Percentiles rank a stretch among this genome's conserved stretches.
phyloP scores from a whole-genome alignment of 2,329 filamentous ascomycete genomes.

The Xylariales sp. region DNA sequence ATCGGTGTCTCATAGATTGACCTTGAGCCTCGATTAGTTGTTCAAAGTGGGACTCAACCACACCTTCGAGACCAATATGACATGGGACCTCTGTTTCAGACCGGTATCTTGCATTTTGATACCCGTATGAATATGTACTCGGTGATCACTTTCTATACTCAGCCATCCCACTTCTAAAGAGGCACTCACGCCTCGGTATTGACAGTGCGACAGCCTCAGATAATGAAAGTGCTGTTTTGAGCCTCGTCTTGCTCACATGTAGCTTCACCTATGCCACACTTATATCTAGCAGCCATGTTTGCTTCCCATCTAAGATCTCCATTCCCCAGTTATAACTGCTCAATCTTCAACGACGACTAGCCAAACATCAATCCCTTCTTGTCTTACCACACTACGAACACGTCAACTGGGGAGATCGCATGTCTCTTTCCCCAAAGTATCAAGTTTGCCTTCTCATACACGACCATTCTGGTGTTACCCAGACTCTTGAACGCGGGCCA shows the following conservation, averaged over 20 bases:
- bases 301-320: neutral
- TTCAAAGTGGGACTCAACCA: no score
- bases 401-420: neutral
- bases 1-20: neutral
- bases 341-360: neutral
- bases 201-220: no score
- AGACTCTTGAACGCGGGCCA: no score
- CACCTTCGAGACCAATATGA: neutral
- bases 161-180: neutral
- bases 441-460: neutral
- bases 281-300: neutral
- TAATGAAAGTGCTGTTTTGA: neutral
- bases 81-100: neutral
- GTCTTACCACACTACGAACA: neutral
- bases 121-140: neutral
- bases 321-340: neutral
- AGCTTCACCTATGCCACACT: neutral
- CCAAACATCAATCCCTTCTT: neutral
- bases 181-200: neutral
- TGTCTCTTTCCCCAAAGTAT: neutral
- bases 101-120: neutral
- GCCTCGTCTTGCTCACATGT: neutral
- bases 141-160: constrained; percentile 5
- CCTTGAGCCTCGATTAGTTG: no score
- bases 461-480: neutral